Percentiles rank a stretch among this genome's conserved stretches.
phyloP scores from a whole-genome alignment of 768 basidiomycete genomes.

The Zangia roseola region DNA sequence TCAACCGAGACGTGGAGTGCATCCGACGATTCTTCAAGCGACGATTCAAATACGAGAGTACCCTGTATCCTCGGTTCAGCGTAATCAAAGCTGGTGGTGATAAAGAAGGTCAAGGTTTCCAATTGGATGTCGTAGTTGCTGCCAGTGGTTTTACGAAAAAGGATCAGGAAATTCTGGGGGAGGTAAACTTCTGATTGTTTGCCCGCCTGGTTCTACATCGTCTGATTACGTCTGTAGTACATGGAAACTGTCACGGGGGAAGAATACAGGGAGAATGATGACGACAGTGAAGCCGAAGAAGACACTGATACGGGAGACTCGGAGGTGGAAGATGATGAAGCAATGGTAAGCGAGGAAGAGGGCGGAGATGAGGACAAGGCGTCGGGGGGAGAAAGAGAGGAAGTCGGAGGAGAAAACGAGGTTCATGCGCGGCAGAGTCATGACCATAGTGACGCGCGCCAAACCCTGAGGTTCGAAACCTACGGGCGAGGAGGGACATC shows the following conservation, averaged over 20 bases:
- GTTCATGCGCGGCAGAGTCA: conserved; percentile 4
- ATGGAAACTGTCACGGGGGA: conserved; percentile 54
- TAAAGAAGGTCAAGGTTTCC: conserved; percentile 53
- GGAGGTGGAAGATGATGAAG: conserved; percentile 37
- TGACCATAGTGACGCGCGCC: conserved; percentile 11
- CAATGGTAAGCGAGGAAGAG: conserved; percentile 25
- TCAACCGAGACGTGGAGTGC: conserved; percentile 97
- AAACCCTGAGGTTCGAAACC: conserved; percentile 11
- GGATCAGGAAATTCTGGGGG: conserved; percentile 79
- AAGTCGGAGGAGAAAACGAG: conserved; percentile 29
- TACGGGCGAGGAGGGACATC: conserved; percentile 5
- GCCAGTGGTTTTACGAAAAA: conserved; percentile 91
- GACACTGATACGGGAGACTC: conserved; percentile 39
- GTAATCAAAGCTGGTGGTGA: conserved; percentile 31
- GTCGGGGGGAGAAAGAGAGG: conserved; percentile 36
- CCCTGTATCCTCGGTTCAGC: conserved; percentile 83
- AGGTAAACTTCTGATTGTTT: conserved; percentile 51
- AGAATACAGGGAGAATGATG: conserved; percentile 30
- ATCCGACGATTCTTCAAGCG: conserved; percentile 90
- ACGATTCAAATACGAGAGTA: conserved; percentile 90
- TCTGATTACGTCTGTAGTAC: conserved; percentile 47
- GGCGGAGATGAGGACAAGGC: conserved; percentile 37
- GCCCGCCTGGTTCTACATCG: conserved; percentile 16
- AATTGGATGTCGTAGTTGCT: conserved; percentile 86
- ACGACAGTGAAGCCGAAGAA: conserved; percentile 31